phyloP scores from a whole-genome alignment of 108 stramenopile species.

The Cyclotella atomus region DNA sequence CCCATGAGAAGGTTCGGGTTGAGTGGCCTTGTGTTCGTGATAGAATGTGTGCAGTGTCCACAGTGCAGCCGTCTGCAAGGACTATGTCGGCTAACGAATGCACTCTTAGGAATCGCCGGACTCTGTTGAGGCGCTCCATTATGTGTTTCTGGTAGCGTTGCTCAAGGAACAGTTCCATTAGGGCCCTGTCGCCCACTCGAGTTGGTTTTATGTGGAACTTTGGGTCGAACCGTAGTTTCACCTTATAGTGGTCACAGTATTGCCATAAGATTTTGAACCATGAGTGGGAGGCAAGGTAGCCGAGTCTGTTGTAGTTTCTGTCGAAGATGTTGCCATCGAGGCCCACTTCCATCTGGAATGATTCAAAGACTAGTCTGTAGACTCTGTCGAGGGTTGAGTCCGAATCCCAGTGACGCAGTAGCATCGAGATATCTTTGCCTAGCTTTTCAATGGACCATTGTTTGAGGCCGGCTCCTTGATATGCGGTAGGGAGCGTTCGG shows the following conservation, averaged over 20 bases:
- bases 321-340: neutral
- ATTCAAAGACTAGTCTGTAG: neutral
- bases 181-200: neutral
- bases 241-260: neutral
- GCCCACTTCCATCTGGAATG: neutral
- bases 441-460: neutral
- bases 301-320: neutral
- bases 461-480: neutral
- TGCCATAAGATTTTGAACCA: constrained; percentile 9
- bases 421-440: neutral
- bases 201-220: neutral
- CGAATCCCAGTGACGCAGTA: neutral
- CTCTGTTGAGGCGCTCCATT: neutral
- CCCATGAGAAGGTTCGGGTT: neutral
- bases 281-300: constrained; percentile 1
- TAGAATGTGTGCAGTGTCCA: neutral
- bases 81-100: neutral
- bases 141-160: neutral
- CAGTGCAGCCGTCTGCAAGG: neutral
- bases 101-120: neutral
- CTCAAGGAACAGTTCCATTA: neutral
- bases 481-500: neutral
- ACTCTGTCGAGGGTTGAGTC: neutral
- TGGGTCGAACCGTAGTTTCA: neutral
- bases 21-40: neutral